Conservation (phyloP, 2,329 filamentous ascomycete species). For the Fusarium sp. region DNA sequence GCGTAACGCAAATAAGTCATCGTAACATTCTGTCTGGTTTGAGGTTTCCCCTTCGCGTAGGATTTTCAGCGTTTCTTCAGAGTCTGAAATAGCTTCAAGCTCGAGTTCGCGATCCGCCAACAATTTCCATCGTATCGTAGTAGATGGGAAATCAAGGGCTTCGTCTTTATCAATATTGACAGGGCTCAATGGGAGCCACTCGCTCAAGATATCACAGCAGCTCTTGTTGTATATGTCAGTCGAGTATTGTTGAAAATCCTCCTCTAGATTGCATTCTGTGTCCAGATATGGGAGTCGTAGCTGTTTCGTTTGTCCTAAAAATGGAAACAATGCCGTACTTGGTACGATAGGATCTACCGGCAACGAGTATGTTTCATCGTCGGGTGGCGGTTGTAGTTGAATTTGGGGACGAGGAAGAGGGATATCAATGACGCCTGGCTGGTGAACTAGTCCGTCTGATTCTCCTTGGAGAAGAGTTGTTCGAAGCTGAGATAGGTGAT, state of each 20-base stretch:
- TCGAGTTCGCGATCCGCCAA: conserved; percentile 44
- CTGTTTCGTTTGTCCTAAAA: neutral
- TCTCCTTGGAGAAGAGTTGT: conserved; percentile 11
- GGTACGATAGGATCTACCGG: neutral
- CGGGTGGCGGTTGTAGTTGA: conserved; percentile 7
- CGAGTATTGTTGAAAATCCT: conserved; percentile 39
- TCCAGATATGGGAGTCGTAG: conserved; percentile 39
- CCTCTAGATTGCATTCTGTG: conserved; percentile 32
- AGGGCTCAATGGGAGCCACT: conserved; percentile 46
- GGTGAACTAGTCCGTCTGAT: conserved; percentile 34
- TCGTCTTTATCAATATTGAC: conserved; percentile 41
- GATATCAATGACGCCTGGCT: conserved; percentile 28
- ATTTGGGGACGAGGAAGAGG: conserved; percentile 31
- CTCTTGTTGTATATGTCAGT: conserved; percentile 26
- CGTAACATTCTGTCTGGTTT: neutral
- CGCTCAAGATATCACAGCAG: conserved; percentile 31
- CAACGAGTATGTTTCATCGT: neutral
- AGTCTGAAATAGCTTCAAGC: conserved; percentile 27
- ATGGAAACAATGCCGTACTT: neutral
- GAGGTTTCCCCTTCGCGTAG: neutral
- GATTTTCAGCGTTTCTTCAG: neutral
- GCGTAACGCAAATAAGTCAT: conserved; percentile 12
- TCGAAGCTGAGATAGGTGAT: conserved; percentile 36
- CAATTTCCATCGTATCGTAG: conserved; percentile 32
- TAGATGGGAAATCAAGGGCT: conserved; percentile 41